These are phyloP conservation scores for Hericium rajendrae DNA, from an alignment of 768 basidiomycete species.

Conservation along the genomic window DNA sequence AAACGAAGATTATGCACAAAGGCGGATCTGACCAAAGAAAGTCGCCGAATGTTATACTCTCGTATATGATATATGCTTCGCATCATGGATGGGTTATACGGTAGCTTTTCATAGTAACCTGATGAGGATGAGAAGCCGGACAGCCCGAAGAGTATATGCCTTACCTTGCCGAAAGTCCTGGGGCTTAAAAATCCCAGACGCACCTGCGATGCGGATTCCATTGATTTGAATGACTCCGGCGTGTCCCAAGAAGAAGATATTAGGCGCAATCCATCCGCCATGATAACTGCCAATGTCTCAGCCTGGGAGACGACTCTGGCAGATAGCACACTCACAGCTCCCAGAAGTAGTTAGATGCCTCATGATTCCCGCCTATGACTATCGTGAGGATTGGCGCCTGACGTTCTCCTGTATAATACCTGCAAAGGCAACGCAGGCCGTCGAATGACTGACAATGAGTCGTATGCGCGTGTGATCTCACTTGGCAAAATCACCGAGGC, in stretches of 20 bases:
- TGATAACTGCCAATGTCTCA: conserved; percentile 56
- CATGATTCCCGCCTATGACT: conserved; percentile 96
- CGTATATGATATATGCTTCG: conserved; percentile 88
- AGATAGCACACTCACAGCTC: conserved; percentile 57
- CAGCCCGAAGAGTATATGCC: conserved; percentile 5
- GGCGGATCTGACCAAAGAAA: conserved; percentile 51
- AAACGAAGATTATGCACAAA: background rate
- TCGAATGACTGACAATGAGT: background rate
- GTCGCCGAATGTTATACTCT: conserved; percentile 69
- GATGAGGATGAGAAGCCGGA: background rate
- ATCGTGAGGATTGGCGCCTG: conserved; percentile 83
- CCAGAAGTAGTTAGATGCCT: conserved; percentile 94
- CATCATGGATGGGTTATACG: conserved; percentile 64
- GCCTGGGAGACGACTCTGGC: conserved; percentile 2
- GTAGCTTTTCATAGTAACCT: conserved; percentile 78
- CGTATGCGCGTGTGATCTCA: conserved; percentile 18
- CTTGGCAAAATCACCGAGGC: conserved; percentile 79
- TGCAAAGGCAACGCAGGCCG: conserved; percentile 16
- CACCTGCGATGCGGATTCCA: conserved; percentile 81
- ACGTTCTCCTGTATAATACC: conserved; percentile 82
- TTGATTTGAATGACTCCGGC: conserved; percentile 85
- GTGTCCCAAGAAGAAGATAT: conserved; percentile 92
- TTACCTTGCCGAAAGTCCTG: conserved; percentile 65
- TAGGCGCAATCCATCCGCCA: conserved; percentile 93
- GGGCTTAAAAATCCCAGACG: conserved; percentile 84